Evolutionary conservation across 768 basidiomycete genomes (phyloP).

Genomic region (Scleroderma citrinum): DNA sequence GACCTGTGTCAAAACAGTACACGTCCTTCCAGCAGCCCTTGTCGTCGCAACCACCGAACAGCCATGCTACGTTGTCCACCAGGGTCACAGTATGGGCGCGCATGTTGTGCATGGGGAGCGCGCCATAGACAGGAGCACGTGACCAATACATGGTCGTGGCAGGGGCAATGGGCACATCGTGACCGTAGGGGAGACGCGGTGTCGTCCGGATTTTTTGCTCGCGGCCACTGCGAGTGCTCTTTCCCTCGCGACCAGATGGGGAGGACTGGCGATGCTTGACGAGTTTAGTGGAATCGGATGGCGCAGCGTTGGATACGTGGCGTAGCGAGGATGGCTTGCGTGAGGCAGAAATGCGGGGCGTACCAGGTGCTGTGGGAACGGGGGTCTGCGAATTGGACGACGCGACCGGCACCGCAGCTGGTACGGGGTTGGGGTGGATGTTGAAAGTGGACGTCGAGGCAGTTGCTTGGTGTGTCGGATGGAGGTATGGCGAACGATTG

Average conservation of each 20-base stretch:
- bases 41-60: conserved; percentile 88
- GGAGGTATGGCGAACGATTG: conserved; percentile 26
- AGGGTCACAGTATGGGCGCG: conserved; percentile 82
- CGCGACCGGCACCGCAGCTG: background rate
- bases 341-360: conserved; percentile 20
- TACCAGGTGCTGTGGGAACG: conserved; percentile 17
- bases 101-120: conserved; percentile 59
- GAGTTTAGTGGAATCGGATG: conserved; percentile 20
- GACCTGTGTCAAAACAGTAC: conserved; percentile 83
- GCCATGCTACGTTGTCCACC: conserved; percentile 77
- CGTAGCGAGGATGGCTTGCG: conserved; percentile 29
- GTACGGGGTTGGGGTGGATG: conserved; percentile 1
- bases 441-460: conserved; percentile 18
- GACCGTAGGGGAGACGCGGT: conserved; percentile 58
- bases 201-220: conserved; percentile 37
- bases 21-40: conserved; percentile 68
- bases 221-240: conserved; percentile 7
- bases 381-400: conserved; percentile 10
- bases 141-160: conserved; percentile 85
- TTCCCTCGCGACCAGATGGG: conserved; percentile 23
- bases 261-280: conserved; percentile 23
- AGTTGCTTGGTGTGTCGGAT: conserved; percentile 17
- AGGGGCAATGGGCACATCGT: conserved; percentile 53
- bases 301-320: conserved; percentile 24
- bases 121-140: conserved; percentile 71